Evolutionary conservation across 805 yeast genomes (phyloP), one percentile per base, ranked within the genome.

Genomic region (Sugiyamaella qingdaonensis): DNA sequence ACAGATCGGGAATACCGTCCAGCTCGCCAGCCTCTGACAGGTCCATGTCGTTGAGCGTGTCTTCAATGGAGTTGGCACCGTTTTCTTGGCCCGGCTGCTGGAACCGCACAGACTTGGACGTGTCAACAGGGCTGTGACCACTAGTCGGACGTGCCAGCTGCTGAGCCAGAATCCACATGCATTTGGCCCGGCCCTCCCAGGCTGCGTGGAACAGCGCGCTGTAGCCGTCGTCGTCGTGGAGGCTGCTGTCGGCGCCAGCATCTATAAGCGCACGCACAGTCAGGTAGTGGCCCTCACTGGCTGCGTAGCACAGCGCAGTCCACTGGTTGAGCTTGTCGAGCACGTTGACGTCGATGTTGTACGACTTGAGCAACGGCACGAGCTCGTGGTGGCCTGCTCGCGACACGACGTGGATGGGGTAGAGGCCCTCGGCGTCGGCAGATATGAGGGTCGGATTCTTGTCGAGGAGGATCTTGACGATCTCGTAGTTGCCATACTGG

Each of bases 261-360:
- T 79, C 78, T 16, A 94, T 78, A 53, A 94, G 74, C 47, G 81
- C 86, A 56, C 76, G 76, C 0, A 95, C 86, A 2, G 94, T 82
- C 42, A 76, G 71, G 3, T 76, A 77, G 65, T 86, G 88, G 1
- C 97, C 97, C 60, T 88, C 92, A 58, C 82, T 81, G 1, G 91
- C 91, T 18, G 96, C 88, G 67, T 94, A 92, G 63, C 90, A 88
- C 2, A 94, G 77, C 0, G 98, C 96, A 0, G 97, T 84, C 97
- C 98, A 94, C 61, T 85, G 86, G 65, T 91, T 90, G 53, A 89
- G 82, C 50, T 88, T 86, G 69, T 94, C 98, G 8, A 84, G 62
- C 54, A 80, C 83, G 68, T 94, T 87, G 4, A 92, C 81, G 61
- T 85, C 81, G 1, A 87, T 70, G 10, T 70, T 69, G 58, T 85